These are phyloP conservation scores for Moesziomyces aphidis DNA, from an alignment of 1,284 basidiomycete species.

Conservation along the genomic window DNA sequence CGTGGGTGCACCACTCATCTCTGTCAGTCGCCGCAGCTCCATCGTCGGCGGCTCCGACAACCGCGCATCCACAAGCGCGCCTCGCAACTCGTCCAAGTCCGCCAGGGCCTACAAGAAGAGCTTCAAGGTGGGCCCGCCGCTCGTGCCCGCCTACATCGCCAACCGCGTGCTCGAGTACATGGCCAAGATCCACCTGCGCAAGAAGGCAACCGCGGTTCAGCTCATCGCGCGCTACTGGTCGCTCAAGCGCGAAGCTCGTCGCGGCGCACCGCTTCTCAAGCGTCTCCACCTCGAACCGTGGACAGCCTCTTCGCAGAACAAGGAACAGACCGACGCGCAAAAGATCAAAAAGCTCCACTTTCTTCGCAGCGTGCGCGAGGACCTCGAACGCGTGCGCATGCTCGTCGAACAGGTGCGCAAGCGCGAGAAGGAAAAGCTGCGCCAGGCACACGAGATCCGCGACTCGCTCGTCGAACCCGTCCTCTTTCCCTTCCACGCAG, in stretches of 20 bases:
- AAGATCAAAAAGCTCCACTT: conserved; percentile 80
- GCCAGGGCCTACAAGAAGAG: conserved; percentile 72
- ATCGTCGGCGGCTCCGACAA: conserved; percentile 28
- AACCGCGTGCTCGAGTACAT: conserved; percentile 84
- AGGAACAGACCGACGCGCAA: conserved; percentile 74
- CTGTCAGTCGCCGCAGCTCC: conserved; percentile 46
- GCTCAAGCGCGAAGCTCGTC: conserved; percentile 88
- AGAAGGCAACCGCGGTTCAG: conserved; percentile 81
- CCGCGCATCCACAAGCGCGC: conserved; percentile 8
- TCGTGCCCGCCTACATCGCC: conserved; percentile 72
- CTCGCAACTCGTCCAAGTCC: conserved; percentile 68
- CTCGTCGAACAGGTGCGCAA: conserved; percentile 80
- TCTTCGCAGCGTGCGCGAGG: conserved; percentile 76
- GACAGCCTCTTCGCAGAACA: conserved; percentile 81
- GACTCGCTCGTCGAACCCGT: conserved; percentile 73
- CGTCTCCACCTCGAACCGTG: conserved; percentile 95
- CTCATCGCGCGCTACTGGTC: conserved; percentile 94
- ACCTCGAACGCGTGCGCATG: conserved; percentile 80
- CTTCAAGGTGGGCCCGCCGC: conserved; percentile 72
- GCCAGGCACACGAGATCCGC: conserved; percentile 79
- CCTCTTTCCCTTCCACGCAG: conserved; percentile 43
- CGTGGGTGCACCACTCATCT: conserved; percentile 33
- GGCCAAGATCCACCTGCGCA: conserved; percentile 77
- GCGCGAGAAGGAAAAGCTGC: conserved; percentile 85
- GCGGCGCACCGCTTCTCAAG: conserved; percentile 94